Percentiles rank a stretch among this genome's conserved stretches.
Conservation (phyloP, 306 rosid genomes). For the Fragaria ananassa region DNA sequence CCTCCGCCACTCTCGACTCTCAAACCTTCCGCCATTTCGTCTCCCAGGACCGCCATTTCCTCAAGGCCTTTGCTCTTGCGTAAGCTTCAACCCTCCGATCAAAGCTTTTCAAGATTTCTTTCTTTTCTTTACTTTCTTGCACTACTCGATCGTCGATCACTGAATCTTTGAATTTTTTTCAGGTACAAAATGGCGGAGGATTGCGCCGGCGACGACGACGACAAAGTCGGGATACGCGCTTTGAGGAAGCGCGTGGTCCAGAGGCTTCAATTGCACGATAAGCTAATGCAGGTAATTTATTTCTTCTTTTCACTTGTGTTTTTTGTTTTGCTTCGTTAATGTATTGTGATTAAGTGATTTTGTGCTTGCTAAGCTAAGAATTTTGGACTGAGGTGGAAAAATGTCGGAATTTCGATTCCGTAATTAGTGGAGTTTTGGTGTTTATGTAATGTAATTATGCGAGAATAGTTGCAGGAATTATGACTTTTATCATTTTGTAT, state of each 20-base stretch:
- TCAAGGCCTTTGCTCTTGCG: constrained; percentile 20
- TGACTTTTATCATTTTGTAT: not conserved
- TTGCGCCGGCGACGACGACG: constrained; percentile 28
- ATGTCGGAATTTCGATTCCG: not conserved
- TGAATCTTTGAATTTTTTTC: not conserved
- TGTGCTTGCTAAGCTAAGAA: not conserved
- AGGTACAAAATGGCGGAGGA: constrained; percentile 34
- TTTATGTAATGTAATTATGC: not conserved
- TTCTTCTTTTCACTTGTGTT: not conserved
- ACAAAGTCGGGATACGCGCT: constrained; percentile 19
- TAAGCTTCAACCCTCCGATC: not conserved
- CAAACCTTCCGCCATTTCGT: constrained; percentile 12
- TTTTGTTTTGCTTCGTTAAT: not conserved
- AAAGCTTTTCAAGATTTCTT: not conserved
- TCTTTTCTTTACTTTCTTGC: not conserved
- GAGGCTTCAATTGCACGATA: constrained; percentile 25
- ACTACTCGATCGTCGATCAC: not conserved
- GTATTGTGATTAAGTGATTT: not conserved
- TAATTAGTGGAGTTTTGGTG: constrained; percentile 11
- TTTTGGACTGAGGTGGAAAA: not conserved
- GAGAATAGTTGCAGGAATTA: not conserved
- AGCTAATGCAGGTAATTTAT: constrained; percentile 11
- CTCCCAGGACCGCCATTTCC: constrained; percentile 20
- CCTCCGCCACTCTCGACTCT: constrained; percentile 19
- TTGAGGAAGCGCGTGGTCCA: constrained; percentile 20